Percentiles rank a stretch among this genome's conserved stretches.
These are phyloP conservation scores for Penicillium samsonianum DNA, from an alignment of 495 filamentous ascomycete genomes.

Conservation along the genomic window DNA sequence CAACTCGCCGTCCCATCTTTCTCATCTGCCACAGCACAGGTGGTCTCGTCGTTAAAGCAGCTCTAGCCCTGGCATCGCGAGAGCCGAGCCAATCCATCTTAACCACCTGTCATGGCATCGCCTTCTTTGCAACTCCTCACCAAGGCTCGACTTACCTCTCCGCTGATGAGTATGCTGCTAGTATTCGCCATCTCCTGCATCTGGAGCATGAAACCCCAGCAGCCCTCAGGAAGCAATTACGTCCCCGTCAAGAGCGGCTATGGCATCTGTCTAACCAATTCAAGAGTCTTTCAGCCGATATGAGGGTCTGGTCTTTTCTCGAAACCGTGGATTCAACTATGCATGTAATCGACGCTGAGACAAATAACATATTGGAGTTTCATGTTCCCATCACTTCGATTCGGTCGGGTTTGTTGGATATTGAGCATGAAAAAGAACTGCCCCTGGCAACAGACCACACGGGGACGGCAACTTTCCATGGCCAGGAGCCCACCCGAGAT, in stretches of 20 bases:
- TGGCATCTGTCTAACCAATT: slow-evolving; percentile 57
- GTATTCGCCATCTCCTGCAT: slow-evolving; percentile 55
- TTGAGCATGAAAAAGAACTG: slow-evolving; percentile 57
- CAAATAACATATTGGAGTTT: slow-evolving; percentile 34
- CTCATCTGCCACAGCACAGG: slow-evolving; percentile 69
- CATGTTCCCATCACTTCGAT: slow-evolving; percentile 64
- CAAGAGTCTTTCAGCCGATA: slow-evolving; percentile 58
- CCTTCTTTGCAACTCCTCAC: slow-evolving; percentile 62
- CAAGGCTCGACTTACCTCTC: slow-evolving; percentile 67
- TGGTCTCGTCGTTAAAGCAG: slow-evolving; percentile 59
- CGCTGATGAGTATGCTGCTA: slow-evolving; percentile 54
- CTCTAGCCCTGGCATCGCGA: slow-evolving; percentile 52
- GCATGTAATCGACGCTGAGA: slow-evolving; percentile 42
- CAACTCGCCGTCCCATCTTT: slow-evolving; percentile 52
- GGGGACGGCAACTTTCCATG: slow-evolving; percentile 58
- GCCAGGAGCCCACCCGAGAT: slow-evolving; percentile 49
- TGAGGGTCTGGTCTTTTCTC: slow-evolving; percentile 68
- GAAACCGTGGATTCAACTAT: slow-evolving; percentile 64
- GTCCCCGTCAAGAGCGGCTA: slow-evolving; percentile 49
- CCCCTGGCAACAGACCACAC: slow-evolving; percentile 60
- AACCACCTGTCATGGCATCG: slow-evolving; percentile 61
- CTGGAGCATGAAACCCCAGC: slow-evolving; percentile 54
- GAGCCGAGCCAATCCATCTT: slow-evolving; percentile 45
- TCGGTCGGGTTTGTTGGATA: slow-evolving; percentile 56
- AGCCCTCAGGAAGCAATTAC: slow-evolving; percentile 51